These are phyloP conservation scores for Lactarius quietus DNA, from an alignment of 768 basidiomycete species.

Conservation along the genomic window DNA sequence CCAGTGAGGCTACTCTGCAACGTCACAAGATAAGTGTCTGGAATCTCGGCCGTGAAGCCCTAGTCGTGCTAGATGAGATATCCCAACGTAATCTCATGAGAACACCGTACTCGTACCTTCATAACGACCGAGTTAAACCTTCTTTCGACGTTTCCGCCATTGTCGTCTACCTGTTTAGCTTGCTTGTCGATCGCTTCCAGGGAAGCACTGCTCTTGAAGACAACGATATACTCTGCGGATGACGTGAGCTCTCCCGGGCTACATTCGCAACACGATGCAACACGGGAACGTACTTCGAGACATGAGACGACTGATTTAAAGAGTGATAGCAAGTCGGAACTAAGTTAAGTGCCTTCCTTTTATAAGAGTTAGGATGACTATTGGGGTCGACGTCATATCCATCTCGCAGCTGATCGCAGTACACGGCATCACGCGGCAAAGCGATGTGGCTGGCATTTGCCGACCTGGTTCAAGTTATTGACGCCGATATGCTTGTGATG, in stretches of 20 bases:
- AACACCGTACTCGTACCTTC: conserved; percentile 1
- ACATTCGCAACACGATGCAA: not conserved
- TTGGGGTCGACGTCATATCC: not conserved
- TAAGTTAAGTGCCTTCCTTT: not conserved
- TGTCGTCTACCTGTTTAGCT: conserved; percentile 35
- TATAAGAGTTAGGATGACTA: not conserved
- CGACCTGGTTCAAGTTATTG: not conserved
- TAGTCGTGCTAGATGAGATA: conserved; percentile 23
- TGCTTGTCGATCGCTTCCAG: conserved; percentile 42
- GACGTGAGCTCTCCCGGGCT: conserved; percentile 27
- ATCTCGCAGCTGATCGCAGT: not conserved
- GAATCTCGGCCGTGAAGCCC: conserved; percentile 46
- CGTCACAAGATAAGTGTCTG: conserved; percentile 32
- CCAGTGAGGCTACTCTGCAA: conserved; percentile 35
- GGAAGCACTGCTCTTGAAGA: conserved; percentile 48
- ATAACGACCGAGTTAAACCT: conserved; percentile 36
- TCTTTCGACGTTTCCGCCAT: conserved; percentile 45
- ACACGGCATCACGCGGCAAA: not conserved
- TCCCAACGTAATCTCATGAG: not conserved
- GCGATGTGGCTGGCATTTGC: conserved; percentile 1
- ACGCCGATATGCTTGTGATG: not conserved
- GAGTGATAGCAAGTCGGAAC: not conserved
- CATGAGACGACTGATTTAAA: conserved; percentile 21
- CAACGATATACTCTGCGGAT: conserved; percentile 48
- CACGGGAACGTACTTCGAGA: conserved; percentile 27